These are phyloP conservation scores for Herpetospermum pedunculosum DNA, from an alignment of 306 rosid genomes.

Conservation along the genomic window DNA sequence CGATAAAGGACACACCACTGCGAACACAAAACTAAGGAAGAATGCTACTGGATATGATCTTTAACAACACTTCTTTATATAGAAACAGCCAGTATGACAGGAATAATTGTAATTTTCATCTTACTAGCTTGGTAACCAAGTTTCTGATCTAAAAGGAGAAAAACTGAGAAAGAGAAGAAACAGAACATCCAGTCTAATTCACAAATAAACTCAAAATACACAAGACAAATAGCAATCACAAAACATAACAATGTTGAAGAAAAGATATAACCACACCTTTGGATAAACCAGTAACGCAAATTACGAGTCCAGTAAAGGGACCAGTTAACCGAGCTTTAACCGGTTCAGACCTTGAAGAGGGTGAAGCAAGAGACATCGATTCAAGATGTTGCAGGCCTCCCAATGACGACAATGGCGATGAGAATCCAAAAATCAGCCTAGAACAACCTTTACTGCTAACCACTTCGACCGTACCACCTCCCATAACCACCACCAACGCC, in stretches of 20 bases:
- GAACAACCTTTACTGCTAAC: slow-evolving; percentile 72
- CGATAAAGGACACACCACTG: too few species aligned
- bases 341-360: slow-evolving; percentile 35
- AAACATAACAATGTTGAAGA: not conserved
- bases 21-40: too few species aligned
- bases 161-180: not conserved
- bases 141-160: not conserved
- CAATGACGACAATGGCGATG: slow-evolving; percentile 45
- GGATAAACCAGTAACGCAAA: slow-evolving; percentile 91
- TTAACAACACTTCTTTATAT: not conserved
- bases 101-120: not conserved
- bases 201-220: not conserved
- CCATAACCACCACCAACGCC: slow-evolving; percentile 39
- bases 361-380: slow-evolving; percentile 54
- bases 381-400: slow-evolving; percentile 44
- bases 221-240: not conserved
- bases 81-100: not conserved
- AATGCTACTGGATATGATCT: too few species aligned
- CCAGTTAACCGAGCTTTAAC: slow-evolving; percentile 31
- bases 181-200: not conserved
- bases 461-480: slow-evolving; percentile 64
- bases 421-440: slow-evolving; percentile 41
- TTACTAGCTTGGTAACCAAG: not conserved
- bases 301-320: slow-evolving; percentile 73
- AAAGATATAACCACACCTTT: slow-evolving; percentile 43